Conservation (phyloP, 345 rosid species). For the Rhodamnia argentea region DNA sequence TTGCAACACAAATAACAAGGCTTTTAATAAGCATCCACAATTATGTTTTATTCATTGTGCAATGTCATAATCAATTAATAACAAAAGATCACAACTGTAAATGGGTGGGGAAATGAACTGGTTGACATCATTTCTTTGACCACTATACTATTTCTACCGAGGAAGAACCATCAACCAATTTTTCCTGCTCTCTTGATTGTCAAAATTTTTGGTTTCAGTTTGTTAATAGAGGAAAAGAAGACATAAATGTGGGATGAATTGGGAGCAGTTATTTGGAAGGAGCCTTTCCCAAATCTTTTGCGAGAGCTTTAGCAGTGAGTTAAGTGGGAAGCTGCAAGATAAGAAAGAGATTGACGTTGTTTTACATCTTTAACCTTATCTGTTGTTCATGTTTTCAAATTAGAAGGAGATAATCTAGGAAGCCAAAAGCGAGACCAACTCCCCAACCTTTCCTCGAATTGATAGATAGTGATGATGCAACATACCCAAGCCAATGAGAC, state of each 20-base stretch:
- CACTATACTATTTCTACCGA: not conserved
- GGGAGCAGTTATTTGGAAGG: not conserved
- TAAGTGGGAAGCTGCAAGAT: not conserved
- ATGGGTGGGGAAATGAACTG: not conserved
- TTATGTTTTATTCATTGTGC: not conserved
- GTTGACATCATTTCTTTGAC: not conserved
- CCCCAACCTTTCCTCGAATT: not conserved
- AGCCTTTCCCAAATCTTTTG: not conserved
- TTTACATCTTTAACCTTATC: not conserved
- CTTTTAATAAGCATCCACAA: not conserved
- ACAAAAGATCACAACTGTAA: not conserved
- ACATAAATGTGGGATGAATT: not conserved
- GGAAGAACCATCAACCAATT: not conserved
- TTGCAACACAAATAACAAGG: not conserved
- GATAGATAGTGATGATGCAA: not conserved
- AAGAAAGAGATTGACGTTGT: not conserved
- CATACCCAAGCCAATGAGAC: slow-evolving; percentile 67
- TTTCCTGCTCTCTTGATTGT: not conserved
- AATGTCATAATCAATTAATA: not conserved
- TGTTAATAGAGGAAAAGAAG: not conserved
- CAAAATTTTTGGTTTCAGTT: not conserved
- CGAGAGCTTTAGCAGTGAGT: not conserved
- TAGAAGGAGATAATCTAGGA: not conserved
- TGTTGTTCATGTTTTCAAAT: not conserved
- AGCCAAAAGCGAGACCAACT: not conserved